Evolutionary conservation across 2,329 filamentous ascomycete species (phyloP).

Genomic region (Mariannaea sp.): DNA sequence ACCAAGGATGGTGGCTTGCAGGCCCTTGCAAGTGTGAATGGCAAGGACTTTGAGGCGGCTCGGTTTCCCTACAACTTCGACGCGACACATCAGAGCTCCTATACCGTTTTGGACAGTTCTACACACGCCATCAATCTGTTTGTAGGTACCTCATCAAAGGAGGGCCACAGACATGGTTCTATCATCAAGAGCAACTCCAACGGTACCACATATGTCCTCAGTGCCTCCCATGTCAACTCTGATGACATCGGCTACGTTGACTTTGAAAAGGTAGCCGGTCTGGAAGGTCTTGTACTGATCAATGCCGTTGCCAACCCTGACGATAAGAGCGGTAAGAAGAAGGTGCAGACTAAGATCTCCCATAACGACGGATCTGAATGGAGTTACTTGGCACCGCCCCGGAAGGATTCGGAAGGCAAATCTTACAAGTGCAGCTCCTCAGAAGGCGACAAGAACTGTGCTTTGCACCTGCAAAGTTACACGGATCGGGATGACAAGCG

Average conservation of each 20-base stretch:
- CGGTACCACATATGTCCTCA: conserved; percentile 91
- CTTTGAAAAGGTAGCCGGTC: conserved; percentile 91
- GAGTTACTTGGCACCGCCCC: conserved; percentile 75
- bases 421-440: conserved; percentile 68
- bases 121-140: conserved; percentile 95
- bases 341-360: conserved; percentile 87
- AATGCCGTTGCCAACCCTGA: conserved; percentile 81
- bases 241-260: conserved; percentile 81
- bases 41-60: conserved; percentile 78
- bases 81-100: conserved; percentile 77
- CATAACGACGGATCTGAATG: conserved; percentile 96
- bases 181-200: conserved; percentile 99
- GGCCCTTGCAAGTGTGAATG: conserved; percentile 85
- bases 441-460: conserved; percentile 69
- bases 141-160: conserved; percentile 73
- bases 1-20: conserved; percentile 68
- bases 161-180: conserved; percentile 74
- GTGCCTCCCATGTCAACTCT: conserved; percentile 79
- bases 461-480: conserved; percentile 92
- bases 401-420: conserved; percentile 72
- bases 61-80: conserved; percentile 86
- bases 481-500: conserved; percentile 83
- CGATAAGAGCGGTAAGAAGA: conserved; percentile 78
- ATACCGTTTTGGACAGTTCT: conserved; percentile 93
- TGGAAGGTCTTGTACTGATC: conserved; percentile 88